These are phyloP conservation scores for Rossbeevera mucosa DNA, from an alignment of 768 basidiomycete genomes.

Conservation along the genomic window DNA sequence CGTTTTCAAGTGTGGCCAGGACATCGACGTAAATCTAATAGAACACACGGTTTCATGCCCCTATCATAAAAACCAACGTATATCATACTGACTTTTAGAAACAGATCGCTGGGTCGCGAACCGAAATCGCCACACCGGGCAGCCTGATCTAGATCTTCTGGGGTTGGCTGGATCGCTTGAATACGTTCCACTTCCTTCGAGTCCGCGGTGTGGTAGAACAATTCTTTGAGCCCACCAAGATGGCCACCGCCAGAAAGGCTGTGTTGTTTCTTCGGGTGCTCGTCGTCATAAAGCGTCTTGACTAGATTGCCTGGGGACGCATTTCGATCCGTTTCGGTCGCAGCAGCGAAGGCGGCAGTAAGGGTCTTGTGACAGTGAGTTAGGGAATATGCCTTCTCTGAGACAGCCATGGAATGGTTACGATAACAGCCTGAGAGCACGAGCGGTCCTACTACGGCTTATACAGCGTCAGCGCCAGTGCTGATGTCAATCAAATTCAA, in stretches of 20 bases:
- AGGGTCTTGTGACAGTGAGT: conserved; percentile 34
- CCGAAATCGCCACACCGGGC: conserved; percentile 51
- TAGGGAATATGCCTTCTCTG: conserved; percentile 31
- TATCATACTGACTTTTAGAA: conserved; percentile 46
- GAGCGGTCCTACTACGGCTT: neutral
- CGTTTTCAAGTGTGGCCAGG: conserved; percentile 50
- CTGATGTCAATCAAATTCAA: neutral
- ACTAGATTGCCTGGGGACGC: conserved; percentile 35
- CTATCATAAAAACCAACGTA: neutral
- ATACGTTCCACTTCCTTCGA: conserved; percentile 18
- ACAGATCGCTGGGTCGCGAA: conserved; percentile 51
- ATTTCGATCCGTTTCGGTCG: conserved; percentile 26
- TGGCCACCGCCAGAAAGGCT: conserved; percentile 14
- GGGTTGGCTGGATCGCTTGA: conserved; percentile 25
- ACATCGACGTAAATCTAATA: conserved; percentile 58
- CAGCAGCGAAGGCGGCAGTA: conserved; percentile 38
- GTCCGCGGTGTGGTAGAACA: conserved; percentile 15
- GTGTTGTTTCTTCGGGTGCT: conserved; percentile 25
- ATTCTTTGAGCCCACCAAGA: conserved; percentile 15
- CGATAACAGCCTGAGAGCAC: neutral
- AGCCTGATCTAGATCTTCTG: conserved; percentile 43
- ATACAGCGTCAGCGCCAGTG: neutral
- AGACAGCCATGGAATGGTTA: conserved; percentile 20
- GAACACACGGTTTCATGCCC: neutral
- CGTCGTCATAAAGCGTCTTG: conserved; percentile 35